Evolutionary conservation across 768 basidiomycete species (phyloP), one percentile per base, ranked within the genome.

Genomic region (Tulasnella sp.): DNA sequence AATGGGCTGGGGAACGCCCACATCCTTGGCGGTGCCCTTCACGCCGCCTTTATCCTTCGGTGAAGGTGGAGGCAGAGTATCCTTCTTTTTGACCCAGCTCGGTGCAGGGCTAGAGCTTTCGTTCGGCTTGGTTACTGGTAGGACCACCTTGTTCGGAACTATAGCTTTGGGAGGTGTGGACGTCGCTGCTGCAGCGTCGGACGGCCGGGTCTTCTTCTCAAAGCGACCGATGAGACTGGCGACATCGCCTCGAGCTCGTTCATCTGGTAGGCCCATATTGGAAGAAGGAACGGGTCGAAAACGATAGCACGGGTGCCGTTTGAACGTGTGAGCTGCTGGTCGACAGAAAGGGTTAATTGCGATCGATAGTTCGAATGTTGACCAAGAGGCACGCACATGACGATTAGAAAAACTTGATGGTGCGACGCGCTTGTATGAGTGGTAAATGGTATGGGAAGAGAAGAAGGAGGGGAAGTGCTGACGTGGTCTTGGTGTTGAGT

Each of bases 201-300:
- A 88, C 73, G 90, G 89, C 83, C 93, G 94, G 77, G 87, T 90
- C 85, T 93, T 91, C 81, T 89, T 92, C 84, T 95, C 94, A 81
- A 95, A 95, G 78, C 92, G 89, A 74, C 94, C 94, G 82, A 95
- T 95, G 85, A 95, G 91, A 83, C 94, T 95, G 80, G 94, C 94
- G 71, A 95, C 94, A 82, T 91, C 93, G 83, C 89, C 89, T 79
- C 94, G 91, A 72, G 93, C 93, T 82, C 92, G 89, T 85, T 95
- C 94, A 87, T 95, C 93, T 84, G 94, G 93, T 80, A 94, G 85
- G 77, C 92, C 91, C 93, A 79, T 79, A 2, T 61, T 26, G 0
- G 10, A 46, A 40, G 26, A 72, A 15, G 6, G 23, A 11, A 11
- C 29, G 1, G n/a, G 9, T 1, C 23, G 57, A 29, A 3, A 29